Conservation (phyloP, 345 rosid species). For the Nasturtium officinale region DNA sequence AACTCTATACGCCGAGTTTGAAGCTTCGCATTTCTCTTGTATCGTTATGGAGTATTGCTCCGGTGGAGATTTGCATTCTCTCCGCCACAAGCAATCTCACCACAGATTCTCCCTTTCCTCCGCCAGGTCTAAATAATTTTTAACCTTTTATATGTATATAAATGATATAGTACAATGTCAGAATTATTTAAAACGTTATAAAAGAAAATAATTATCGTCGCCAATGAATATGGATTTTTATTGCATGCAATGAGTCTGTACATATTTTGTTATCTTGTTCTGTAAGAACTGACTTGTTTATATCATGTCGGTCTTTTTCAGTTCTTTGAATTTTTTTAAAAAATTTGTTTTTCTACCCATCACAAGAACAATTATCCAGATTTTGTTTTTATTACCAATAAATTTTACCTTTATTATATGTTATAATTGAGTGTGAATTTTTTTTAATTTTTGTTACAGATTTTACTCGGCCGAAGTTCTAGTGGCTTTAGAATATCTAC, state of each 20-base stretch:
- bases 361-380: background rate
- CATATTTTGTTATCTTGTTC: constrained; percentile 51
- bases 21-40: constrained; percentile 83
- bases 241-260: constrained; percentile 46
- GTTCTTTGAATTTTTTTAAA: constrained; percentile 34
- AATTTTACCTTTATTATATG: background rate
- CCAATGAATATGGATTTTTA: background rate
- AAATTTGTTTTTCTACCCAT: constrained; percentile 9
- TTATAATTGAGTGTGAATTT: background rate
- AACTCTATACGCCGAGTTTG: constrained; percentile 82
- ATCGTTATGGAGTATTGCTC: constrained; percentile 95
- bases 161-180: background rate
- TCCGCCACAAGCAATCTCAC: constrained; percentile 66
- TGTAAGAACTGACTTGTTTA: constrained; percentile 43
- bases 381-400: background rate
- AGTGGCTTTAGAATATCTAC: constrained; percentile 92
- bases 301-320: constrained; percentile 50
- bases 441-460: constrained; percentile 47
- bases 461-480: constrained; percentile 92
- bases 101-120: constrained; percentile 70
- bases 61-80: constrained; percentile 88
- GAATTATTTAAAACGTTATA: background rate
- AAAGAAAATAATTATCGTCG: background rate
- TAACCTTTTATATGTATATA: background rate
- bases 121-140: constrained; percentile 55